Conservation (phyloP, 2,329 filamentous ascomycete species). For the Hypoxylon sp. region DNA sequence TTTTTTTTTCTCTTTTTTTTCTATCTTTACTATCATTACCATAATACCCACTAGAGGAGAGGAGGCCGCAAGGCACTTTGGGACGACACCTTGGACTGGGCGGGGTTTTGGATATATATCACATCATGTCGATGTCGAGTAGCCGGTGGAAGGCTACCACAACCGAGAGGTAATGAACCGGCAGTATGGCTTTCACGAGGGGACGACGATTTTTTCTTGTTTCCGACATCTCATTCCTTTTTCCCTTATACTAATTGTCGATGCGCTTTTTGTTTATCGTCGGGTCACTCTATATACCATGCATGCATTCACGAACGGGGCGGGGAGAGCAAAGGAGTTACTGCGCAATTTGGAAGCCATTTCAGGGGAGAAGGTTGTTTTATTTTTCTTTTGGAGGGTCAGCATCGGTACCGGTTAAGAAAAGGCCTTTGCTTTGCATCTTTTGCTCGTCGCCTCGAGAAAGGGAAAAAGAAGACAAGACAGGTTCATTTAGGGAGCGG, state of each 20-base stretch:
- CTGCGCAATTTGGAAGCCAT: conserved; percentile 24
- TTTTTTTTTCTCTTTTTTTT: conserved; percentile 38
- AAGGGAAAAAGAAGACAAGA: conserved; percentile 19
- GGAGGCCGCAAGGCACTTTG: conserved; percentile 47
- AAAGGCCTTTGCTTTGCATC: conserved; percentile 37
- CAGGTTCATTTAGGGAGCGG: conserved; percentile 32
- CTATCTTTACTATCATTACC: conserved; percentile 34
- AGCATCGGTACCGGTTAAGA: conserved; percentile 38
- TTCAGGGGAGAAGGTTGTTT: too few relatives aligned
- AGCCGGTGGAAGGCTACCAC: conserved; percentile 32
- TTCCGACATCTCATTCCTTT: conserved; percentile 31
- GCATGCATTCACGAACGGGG: conserved; percentile 40
- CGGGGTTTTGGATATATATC: conserved; percentile 37
- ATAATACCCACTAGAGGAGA: conserved; percentile 44
- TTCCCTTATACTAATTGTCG: conserved; percentile 42
- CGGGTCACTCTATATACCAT: conserved; percentile 43
- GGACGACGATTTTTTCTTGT: conserved; percentile 42
- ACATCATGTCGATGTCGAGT: conserved; percentile 30
- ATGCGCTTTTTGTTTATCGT: conserved; percentile 36
- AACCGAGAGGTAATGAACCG: conserved; percentile 39
- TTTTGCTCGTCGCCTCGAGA: conserved; percentile 21
- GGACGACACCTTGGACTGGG: conserved; percentile 45
- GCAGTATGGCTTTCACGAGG: conserved; percentile 43
- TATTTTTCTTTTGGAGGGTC: too few relatives aligned
- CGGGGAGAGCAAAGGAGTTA: conserved; percentile 34